A percentile compares a stretch with the other conserved stretches of the same genome.
Conservation (phyloP, 2,329 filamentous ascomycete species). For the Aspergillus felis region DNA sequence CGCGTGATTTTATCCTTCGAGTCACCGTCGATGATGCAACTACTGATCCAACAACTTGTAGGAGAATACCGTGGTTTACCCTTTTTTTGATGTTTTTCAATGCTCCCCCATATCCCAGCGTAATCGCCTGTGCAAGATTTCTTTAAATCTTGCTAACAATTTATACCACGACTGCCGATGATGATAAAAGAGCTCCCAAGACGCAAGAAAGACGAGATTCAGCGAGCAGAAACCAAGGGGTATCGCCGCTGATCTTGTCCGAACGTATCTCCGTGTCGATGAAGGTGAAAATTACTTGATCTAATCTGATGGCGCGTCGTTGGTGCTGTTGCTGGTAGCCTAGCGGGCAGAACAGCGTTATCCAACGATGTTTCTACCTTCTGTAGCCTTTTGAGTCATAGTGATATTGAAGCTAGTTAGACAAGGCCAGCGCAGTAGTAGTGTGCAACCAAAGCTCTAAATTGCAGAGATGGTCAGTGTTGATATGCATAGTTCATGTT, state of each 20-base stretch:
- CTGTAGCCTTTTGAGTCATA: neutral
- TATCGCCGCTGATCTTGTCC: slow-evolving; percentile 21
- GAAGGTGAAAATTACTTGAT: slow-evolving; percentile 57
- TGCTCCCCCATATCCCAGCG: neutral
- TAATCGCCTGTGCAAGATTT: neutral
- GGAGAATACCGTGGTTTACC: neutral
- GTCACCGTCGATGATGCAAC: neutral
- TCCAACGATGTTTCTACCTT: neutral
- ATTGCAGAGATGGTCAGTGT: neutral
- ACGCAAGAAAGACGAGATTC: slow-evolving; percentile 7
- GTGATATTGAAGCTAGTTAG: neutral
- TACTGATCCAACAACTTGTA: neutral
- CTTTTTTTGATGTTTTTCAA: neutral
- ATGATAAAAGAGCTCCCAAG: slow-evolving; percentile 25
- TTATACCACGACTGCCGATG: slow-evolving; percentile 13
- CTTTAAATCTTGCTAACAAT: too few relatives aligned
- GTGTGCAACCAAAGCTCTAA: neutral
- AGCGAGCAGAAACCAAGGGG: slow-evolving; percentile 18
- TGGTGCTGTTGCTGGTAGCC: neutral
- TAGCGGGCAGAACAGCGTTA: neutral
- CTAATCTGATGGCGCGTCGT: slow-evolving; percentile 51
- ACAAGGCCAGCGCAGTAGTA: neutral
- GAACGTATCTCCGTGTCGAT: slow-evolving; percentile 27
- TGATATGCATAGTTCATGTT: neutral
- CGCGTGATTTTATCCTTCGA: slow-evolving; percentile 7